phyloP scores from a whole-genome alignment of 2,329 filamentous ascomycete species.

The Neonectria coccinea region DNA sequence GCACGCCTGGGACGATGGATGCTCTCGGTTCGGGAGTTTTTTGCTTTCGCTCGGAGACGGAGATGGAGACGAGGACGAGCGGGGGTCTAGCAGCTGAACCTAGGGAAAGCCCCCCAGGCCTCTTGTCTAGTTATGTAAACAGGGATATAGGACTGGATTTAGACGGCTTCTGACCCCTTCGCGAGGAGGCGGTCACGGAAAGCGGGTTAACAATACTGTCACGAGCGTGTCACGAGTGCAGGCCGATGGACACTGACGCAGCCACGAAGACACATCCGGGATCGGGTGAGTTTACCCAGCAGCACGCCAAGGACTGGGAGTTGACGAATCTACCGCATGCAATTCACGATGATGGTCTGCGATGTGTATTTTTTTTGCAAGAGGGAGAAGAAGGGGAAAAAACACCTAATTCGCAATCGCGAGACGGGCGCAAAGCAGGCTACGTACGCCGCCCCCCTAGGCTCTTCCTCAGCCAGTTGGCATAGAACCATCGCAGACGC shows the following conservation, averaged over 20 bases:
- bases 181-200: neutral
- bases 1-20: conserved; percentile 9
- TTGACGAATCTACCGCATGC: neutral
- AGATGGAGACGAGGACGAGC: neutral
- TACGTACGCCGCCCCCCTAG: neutral
- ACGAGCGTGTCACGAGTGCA: neutral
- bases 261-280: neutral
- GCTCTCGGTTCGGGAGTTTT: neutral
- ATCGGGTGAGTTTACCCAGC: neutral
- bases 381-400: neutral
- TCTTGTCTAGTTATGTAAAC: neutral
- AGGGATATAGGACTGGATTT: neutral
- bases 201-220: neutral
- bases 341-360: neutral
- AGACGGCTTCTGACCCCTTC: neutral
- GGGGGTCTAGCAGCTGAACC: neutral
- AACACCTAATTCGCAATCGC: neutral
- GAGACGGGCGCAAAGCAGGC: neutral
- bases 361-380: no score
- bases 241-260: neutral
- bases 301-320: neutral
- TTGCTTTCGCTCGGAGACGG: neutral
- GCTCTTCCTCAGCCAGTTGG: neutral
- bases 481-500: conserved; percentile 3
- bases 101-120: neutral